Conservation (phyloP, 345 rosid species). For the Carallia pectinifolia region DNA sequence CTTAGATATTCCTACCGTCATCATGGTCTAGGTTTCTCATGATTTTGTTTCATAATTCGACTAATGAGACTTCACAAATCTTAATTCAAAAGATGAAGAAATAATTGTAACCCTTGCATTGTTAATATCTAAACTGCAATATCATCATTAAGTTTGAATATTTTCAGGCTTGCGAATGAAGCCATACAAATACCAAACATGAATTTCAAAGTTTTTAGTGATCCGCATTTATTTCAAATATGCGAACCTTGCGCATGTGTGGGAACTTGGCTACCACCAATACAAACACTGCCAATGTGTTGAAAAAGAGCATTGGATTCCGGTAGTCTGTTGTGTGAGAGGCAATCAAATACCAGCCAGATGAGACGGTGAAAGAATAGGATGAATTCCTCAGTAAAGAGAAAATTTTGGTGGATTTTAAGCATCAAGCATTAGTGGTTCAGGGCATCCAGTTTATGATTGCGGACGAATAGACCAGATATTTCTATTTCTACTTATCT, state of each 20-base stretch:
- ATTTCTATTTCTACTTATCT: neutral
- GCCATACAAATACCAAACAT: neutral
- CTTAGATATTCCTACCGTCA: no score
- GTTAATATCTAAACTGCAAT: constrained; percentile 34
- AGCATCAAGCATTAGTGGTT: no score
- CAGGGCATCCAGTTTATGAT: no score
- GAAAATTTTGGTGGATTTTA: no score
- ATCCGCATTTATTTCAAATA: constrained; percentile 33
- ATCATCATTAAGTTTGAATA: constrained; percentile 20
- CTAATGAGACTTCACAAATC: constrained; percentile 19
- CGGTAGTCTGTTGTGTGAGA: constrained; percentile 34
- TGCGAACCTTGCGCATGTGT: constrained; percentile 38
- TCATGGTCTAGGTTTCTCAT: no score
- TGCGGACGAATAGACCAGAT: neutral
- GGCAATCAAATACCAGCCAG: constrained; percentile 33
- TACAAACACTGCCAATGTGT: constrained; percentile 32
- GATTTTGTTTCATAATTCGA: no score
- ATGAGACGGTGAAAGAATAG: neutral
- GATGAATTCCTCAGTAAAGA: no score
- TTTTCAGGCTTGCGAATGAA: constrained; percentile 4
- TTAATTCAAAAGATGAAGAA: constrained; percentile 17
- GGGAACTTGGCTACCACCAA: constrained; percentile 38
- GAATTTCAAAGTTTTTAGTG: constrained; percentile 12
- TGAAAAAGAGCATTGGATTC: constrained; percentile 37
- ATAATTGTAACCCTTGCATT: constrained; percentile 32